phyloP scores from a whole-genome alignment of 1,284 basidiomycete species.

The Sanghuangporus baumii region DNA sequence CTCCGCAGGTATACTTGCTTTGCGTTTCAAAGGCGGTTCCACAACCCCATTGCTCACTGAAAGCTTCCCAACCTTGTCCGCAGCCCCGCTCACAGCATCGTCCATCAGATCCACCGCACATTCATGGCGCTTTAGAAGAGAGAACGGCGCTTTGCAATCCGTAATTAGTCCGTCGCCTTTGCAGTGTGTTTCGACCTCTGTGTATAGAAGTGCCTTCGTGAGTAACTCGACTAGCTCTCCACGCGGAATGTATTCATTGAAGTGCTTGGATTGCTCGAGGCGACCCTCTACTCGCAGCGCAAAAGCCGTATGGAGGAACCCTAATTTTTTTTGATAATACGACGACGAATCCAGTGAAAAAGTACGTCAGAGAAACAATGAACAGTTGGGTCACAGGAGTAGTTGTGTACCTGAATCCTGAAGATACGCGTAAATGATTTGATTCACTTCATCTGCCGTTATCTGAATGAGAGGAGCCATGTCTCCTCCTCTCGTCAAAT shows the following conservation, averaged over 20 bases:
- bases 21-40: conserved; percentile 17
- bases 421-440: conserved; percentile 77
- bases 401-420: conserved; percentile 60
- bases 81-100: conserved; percentile 7
- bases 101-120: conserved; percentile 46
- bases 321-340: conserved; percentile 30
- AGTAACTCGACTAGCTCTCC: conserved; percentile 79
- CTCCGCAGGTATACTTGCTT: conserved; percentile 17
- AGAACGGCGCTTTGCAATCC: conserved; percentile 62
- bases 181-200: conserved; percentile 82
- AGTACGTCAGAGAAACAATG: conserved; percentile 12
- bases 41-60: conserved; percentile 2
- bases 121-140: conserved; percentile 62
- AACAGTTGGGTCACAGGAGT: not conserved
- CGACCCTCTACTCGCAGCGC: conserved; percentile 64
- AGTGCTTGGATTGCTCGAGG: conserved; percentile 59
- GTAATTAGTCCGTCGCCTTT: conserved; percentile 49
- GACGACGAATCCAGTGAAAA: not conserved
- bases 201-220: conserved; percentile 74
- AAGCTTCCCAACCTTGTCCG: conserved; percentile 11
- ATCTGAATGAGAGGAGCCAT: conserved; percentile 34
- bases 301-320: conserved; percentile 76
- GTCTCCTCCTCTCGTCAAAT: not conserved
- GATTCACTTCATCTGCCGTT: conserved; percentile 79
- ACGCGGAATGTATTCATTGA: conserved; percentile 68